Base-by-base conservation (phyloP, 139 green algal genomes). In the Auxenochlorella pyrenoidosa region DNA sequence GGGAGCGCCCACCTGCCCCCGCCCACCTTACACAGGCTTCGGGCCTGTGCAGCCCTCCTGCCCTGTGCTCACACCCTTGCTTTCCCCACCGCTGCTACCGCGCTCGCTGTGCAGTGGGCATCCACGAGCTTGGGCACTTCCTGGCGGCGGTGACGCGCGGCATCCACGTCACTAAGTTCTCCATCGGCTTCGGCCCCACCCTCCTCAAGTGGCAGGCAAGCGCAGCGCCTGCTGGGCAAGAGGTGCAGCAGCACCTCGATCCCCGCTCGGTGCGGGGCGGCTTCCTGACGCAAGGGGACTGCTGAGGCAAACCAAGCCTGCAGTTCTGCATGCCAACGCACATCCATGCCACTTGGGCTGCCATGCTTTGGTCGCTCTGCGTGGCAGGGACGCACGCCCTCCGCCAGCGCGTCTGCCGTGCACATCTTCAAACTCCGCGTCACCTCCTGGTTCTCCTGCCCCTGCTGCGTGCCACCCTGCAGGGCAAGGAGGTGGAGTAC, bases 51-150 rank as follows among this genome's bases (percentile, higher is more conserved):
- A 10, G 21, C 59, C 16, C 24, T 68, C 59, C 59, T 68, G 59
- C 59, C 19, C 59, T 32, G 12, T 12, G 59, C 22, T 8, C 59
- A 68, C 59, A 28, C 59, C 59, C 59, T 68, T 3, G 59, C 12
- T 68, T 3, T 28, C 19, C 12, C 24, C 16, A 28, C 59, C 59
- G 22, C 68, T 40, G n/a, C 70, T 98, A 87, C 90, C 99, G 54
- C 95, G 94, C 36, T 59, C 90, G 54, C 54, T 63, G 54, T 15
- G 30, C 80, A 38, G 79, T 83, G 26, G 92, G 95, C 32, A 92
- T 99, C 24, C 97, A 99, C 89, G 97, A 99, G 91, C 91, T 78
- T 36, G 97, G 97, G 15, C 97, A 99, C 91, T 99, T 99, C 77
- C 66, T 92, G 18, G 97, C 97, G 16, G 97, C 97, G 2, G 44